Evolutionary conservation across 768 basidiomycete genomes (phyloP).

Genomic region (Mycena vulgaris): DNA sequence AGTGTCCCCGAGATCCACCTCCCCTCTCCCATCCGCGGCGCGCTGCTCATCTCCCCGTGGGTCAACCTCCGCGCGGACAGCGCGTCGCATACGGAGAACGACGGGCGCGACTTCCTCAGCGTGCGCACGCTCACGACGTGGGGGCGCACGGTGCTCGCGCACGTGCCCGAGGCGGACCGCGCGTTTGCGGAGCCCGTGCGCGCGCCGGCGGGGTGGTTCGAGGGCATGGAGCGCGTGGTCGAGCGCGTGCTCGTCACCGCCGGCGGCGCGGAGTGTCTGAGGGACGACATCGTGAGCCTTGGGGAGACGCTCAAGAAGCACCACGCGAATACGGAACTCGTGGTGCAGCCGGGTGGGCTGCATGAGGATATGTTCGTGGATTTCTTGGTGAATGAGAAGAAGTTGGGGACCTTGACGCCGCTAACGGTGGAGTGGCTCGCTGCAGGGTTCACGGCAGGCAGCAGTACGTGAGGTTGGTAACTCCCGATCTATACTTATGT

Average conservation of each 20-base stretch:
- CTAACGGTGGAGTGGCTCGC: constrained; percentile 44
- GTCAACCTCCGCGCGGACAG: constrained; percentile 43
- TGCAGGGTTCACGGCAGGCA: constrained; percentile 20
- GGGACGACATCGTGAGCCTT: constrained; percentile 50
- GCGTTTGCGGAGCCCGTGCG: constrained; percentile 50
- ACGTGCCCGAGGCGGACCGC: constrained; percentile 44
- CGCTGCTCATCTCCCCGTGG: constrained; percentile 55
- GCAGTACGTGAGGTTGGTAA: background rate
- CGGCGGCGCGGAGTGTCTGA: constrained; percentile 52
- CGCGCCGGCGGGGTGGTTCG: constrained; percentile 53
- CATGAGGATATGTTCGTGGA: constrained; percentile 57
- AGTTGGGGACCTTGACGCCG: constrained; percentile 37
- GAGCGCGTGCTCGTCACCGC: constrained; percentile 54
- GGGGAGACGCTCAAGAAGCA: constrained; percentile 43
- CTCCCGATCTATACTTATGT: background rate
- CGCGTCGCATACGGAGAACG: constrained; percentile 45
- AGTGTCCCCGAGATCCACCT: constrained; percentile 42
- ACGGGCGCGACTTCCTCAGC: constrained; percentile 45
- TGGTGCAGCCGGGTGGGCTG: constrained; percentile 51
- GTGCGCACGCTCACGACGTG: constrained; percentile 26
- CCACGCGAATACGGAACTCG: constrained; percentile 37
- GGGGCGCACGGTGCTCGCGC: constrained; percentile 42
- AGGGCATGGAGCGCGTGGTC: constrained; percentile 48
- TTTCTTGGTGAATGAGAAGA: constrained; percentile 40
- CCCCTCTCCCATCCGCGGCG: constrained; percentile 43